Percentiles rank a stretch among this genome's conserved stretches.
Conservation (phyloP, 202 grass and related monocot genomes). For the Carex arenaria region DNA sequence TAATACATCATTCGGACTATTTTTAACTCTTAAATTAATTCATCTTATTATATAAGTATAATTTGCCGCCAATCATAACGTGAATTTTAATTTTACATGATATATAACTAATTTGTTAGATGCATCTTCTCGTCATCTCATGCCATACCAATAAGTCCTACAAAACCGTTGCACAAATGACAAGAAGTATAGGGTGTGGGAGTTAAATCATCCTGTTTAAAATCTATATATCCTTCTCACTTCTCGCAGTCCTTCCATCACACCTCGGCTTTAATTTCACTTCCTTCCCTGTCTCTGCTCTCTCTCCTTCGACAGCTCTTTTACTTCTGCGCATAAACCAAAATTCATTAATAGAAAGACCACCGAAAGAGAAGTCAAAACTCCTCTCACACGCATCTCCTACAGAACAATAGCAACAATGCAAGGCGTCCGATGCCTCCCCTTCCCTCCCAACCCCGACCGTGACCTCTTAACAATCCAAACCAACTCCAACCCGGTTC, state of each 20-base stretch:
- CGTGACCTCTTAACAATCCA: neutral
- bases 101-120: neutral
- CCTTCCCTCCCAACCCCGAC: neutral
- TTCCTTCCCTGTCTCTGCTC: neutral
- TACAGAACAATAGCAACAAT: constrained; percentile 15
- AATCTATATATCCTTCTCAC: constrained; percentile 15
- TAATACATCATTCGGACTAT: neutral
- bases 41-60: neutral
- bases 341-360: neutral
- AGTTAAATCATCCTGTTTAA: constrained; percentile 1
- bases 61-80: neutral
- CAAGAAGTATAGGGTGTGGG: neutral
- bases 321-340: neutral
- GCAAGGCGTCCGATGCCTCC: constrained; percentile 51
- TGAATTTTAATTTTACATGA: too few species aligned
- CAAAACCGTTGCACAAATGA: neutral
- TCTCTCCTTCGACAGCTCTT: neutral
- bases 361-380: neutral
- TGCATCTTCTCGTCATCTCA: neutral
- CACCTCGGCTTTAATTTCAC: constrained; percentile 28
- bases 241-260: neutral
- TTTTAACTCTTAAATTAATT: neutral
- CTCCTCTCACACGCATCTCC: neutral
- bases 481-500: neutral
- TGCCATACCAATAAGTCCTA: neutral